Conservation (phyloP, 495 filamentous ascomycete genomes). For the Neurospora africana region DNA sequence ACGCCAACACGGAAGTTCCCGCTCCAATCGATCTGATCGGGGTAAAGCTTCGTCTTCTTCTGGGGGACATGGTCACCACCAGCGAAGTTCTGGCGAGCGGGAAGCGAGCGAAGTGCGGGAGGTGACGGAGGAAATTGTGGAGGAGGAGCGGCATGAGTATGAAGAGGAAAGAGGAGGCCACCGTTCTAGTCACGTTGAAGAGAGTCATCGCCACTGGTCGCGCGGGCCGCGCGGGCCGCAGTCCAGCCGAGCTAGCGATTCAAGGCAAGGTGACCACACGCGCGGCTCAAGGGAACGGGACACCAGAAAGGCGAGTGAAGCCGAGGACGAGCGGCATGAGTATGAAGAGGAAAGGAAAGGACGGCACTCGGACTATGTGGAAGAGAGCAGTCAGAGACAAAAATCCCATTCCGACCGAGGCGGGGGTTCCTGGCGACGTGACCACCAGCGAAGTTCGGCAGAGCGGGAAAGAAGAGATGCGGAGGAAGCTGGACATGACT, state of each 20-base stretch:
- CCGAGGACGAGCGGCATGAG: constrained; percentile 10
- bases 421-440: background rate
- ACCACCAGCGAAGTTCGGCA: background rate
- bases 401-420: background rate
- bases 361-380: background rate
- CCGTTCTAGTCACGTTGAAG: background rate
- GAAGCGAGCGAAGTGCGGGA: constrained; percentile 12
- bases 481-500: background rate
- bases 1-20: background rate
- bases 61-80: background rate
- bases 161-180: background rate
- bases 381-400: background rate
- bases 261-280: background rate
- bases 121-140: constrained; percentile 2
- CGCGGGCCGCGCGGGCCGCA: background rate
- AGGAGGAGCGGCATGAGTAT: background rate
- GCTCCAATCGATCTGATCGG: background rate
- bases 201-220: background rate
- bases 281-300: background rate
- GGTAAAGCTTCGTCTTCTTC: background rate
- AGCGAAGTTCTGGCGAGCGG: background rate
- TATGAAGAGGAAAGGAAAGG: background rate
- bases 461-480: background rate
- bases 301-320: background rate
- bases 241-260: background rate